phyloP scores from a whole-genome alignment of 1,284 basidiomycete genomes.

The Ustilago tritici region DNA sequence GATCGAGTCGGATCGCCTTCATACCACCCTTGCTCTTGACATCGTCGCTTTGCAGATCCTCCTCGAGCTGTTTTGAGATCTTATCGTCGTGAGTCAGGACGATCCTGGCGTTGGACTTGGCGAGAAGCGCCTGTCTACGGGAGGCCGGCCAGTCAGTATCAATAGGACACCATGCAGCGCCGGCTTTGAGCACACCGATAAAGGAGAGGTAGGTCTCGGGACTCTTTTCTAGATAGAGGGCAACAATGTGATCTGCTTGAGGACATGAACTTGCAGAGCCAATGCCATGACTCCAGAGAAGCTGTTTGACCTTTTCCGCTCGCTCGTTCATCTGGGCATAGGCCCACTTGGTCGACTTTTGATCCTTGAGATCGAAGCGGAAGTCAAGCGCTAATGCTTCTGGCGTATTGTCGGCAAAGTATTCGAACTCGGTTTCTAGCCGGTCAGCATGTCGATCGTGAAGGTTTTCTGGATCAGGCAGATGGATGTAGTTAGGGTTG shows the following conservation, averaged over 20 bases:
- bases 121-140: conserved; percentile 67
- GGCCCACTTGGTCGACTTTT: conserved; percentile 41
- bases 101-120: conserved; percentile 60
- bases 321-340: conserved; percentile 59
- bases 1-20: conserved; percentile 54
- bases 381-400: conserved; percentile 59
- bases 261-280: conserved; percentile 41
- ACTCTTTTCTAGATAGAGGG: conserved; percentile 64
- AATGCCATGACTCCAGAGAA: conserved; percentile 50
- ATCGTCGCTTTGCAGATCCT: conserved; percentile 39
- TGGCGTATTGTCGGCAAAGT: conserved; percentile 47
- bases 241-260: conserved; percentile 56
- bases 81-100: conserved; percentile 53
- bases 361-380: conserved; percentile 49
- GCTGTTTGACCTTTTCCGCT: conserved; percentile 51
- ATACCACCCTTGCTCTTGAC: conserved; percentile 36
- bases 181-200: conserved; percentile 65
- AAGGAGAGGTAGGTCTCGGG: conserved; percentile 63
- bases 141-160: conserved; percentile 68
- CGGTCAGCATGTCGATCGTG: conserved; percentile 39
- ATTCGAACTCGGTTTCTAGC: conserved; percentile 56
- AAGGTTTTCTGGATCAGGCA: conserved; percentile 39
- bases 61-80: conserved; percentile 39
- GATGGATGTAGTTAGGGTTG: conserved; percentile 41
- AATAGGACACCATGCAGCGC: conserved; percentile 70